Conservation (phyloP, 805 yeast species). For the Starmerella stigmatis region DNA sequence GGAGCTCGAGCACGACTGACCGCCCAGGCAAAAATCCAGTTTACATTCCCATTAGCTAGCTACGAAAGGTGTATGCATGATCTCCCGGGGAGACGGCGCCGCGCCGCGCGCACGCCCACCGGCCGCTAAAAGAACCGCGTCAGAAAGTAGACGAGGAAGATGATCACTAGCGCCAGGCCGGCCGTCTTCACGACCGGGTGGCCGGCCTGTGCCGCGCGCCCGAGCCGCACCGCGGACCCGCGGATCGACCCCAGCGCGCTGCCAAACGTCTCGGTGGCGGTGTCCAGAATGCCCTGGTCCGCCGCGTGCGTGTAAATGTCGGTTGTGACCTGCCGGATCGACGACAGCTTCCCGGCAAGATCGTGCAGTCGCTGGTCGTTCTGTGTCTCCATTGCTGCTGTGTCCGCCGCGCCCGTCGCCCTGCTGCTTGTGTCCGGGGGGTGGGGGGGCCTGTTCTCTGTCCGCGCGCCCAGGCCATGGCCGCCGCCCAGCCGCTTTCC, state of each 20-base stretch:
- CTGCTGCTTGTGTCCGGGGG: not conserved
- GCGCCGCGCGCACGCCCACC: not conserved
- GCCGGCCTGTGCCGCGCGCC: conserved; percentile 49
- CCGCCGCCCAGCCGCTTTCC: too few species aligned
- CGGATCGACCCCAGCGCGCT: conserved; percentile 41
- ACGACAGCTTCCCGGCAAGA: conserved; percentile 54
- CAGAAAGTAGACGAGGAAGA: conserved; percentile 49
- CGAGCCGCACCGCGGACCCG: conserved; percentile 42
- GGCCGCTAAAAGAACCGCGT: conserved; percentile 35
- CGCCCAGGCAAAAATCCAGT: too few species aligned
- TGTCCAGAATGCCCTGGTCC: conserved; percentile 35
- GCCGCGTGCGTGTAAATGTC: conserved; percentile 58
- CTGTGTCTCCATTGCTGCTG: conserved; percentile 31
- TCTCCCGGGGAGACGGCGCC: too few species aligned
- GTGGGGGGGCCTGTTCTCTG: too few species aligned
- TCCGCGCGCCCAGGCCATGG: too few species aligned
- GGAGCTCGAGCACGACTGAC: conserved; percentile 19
- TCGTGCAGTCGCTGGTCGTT: conserved; percentile 55
- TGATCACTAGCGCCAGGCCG: conserved; percentile 42
- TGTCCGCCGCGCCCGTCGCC: not conserved
- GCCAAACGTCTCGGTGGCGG: conserved; percentile 44
- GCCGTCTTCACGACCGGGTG: conserved; percentile 52
- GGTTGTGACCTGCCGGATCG: conserved; percentile 53
- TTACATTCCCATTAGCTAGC: not conserved
- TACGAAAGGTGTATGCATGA: not conserved